phyloP scores from a whole-genome alignment of 768 basidiomycete species.

The Kwoniella bestiolae region DNA sequence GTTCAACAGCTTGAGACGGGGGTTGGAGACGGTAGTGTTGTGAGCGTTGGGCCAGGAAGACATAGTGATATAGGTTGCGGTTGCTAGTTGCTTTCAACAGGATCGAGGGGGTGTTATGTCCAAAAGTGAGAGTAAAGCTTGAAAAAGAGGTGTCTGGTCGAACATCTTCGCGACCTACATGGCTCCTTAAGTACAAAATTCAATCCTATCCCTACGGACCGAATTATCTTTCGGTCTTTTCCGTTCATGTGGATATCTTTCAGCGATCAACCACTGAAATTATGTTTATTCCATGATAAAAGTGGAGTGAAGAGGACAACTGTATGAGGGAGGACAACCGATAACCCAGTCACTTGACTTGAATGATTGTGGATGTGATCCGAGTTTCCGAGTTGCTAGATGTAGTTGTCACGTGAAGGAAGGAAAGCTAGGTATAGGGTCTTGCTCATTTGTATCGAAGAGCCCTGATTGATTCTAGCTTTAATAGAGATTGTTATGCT shows the following conservation, averaged over 20 bases:
- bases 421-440: no score
- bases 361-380: no score
- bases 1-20: conserved; percentile 39
- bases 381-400: neutral
- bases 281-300: neutral
- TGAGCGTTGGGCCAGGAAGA: conserved; percentile 20
- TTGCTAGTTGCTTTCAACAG: no score
- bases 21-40: conserved; percentile 35
- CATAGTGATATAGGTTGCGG: neutral
- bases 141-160: neutral
- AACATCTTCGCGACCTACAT: neutral
- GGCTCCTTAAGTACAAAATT: neutral
- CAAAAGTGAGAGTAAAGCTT: neutral
- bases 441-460: no score
- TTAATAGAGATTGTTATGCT: no score
- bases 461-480: no score
- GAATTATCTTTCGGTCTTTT: neutral
- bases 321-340: neutral
- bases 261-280: neutral
- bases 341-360: neutral
- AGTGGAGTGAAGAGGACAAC: neutral
- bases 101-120: neutral
- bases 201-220: no score
- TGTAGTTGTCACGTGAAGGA: neutral
- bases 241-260: neutral